phyloP scores from a whole-genome alignment of 108 stramenopile species.

The Skeletonema tropicum region DNA sequence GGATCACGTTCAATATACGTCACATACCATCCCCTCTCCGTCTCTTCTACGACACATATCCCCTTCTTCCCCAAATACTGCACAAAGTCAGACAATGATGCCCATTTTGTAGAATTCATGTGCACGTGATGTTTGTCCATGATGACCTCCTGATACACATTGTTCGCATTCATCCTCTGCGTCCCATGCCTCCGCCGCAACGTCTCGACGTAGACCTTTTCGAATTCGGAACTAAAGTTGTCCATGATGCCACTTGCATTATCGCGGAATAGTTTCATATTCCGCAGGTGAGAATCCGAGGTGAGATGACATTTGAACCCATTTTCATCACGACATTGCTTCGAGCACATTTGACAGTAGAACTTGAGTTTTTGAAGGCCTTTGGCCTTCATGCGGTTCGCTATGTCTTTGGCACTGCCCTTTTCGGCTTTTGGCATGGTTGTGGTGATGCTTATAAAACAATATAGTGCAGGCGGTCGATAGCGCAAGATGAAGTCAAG shows the following conservation, averaged over 20 bases:
- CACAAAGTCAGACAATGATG: slow-evolving; percentile 92
- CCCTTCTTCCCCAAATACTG: slow-evolving; percentile 97
- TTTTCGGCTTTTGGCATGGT: slow-evolving; percentile 84
- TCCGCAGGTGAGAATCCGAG: slow-evolving; percentile 96
- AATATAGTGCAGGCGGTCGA: too few species aligned
- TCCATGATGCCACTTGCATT: slow-evolving; percentile 85
- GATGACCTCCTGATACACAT: slow-evolving; percentile 98
- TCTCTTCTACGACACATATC: slow-evolving; percentile 93
- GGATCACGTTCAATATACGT: slow-evolving; percentile 95
- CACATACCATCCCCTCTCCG: slow-evolving; percentile 97
- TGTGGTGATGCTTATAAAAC: not conserved
- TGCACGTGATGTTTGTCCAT: slow-evolving; percentile 96
- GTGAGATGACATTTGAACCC: slow-evolving; percentile 98
- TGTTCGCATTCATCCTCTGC: slow-evolving; percentile 93
- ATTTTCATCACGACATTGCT: slow-evolving; percentile 98
- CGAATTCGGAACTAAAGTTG: slow-evolving; percentile 82
- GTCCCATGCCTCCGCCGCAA: slow-evolving; percentile 91
- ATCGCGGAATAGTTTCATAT: slow-evolving; percentile 94
- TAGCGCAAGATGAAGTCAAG: too few species aligned
- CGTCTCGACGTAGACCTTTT: slow-evolving; percentile 84
- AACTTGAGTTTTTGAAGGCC: slow-evolving; percentile 96
- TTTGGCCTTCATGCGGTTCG: slow-evolving; percentile 93
- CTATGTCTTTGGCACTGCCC: slow-evolving; percentile 88
- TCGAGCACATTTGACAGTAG: slow-evolving; percentile 99
- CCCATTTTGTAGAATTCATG: slow-evolving; percentile 99